These are phyloP conservation scores for Keithomyces neogunnii DNA, from an alignment of 2,329 filamentous ascomycete species.

Conservation along the genomic window DNA sequence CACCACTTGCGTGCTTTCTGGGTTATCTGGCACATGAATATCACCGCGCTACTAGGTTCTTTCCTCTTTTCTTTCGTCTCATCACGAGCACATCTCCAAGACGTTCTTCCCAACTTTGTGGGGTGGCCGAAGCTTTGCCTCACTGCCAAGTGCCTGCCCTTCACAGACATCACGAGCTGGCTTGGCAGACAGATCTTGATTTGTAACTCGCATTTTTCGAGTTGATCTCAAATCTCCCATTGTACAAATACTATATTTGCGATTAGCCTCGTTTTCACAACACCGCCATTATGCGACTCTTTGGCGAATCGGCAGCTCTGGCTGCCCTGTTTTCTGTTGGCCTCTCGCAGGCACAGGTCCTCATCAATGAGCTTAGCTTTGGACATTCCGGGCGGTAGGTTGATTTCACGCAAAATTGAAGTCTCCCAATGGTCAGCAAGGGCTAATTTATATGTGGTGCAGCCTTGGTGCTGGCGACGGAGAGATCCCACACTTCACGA, in stretches of 20 bases:
- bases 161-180: conserved; percentile 2
- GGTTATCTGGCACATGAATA: neutral
- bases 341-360: conserved; percentile 52
- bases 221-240: neutral
- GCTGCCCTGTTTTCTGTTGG: conserved; percentile 35
- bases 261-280: neutral
- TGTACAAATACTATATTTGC: neutral
- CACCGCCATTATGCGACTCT: conserved; percentile 4
- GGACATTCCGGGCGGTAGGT: conserved; percentile 57
- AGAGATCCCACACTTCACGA: conserved; percentile 44
- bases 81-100: neutral
- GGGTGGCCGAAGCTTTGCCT: neutral
- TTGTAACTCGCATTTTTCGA: neutral
- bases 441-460: neutral
- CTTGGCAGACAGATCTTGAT: neutral
- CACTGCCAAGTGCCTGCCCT: neutral
- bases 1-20: neutral
- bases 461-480: conserved; percentile 13
- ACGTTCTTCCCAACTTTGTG: neutral
- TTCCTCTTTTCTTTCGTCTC: too few relatives aligned
- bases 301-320: conserved; percentile 20
- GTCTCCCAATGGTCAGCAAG: neutral
- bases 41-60: neutral
- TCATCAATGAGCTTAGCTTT: conserved; percentile 70
- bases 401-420: neutral